Conservation (phyloP, 176 grass and related monocot genomes). For the Lolium rigidum region DNA sequence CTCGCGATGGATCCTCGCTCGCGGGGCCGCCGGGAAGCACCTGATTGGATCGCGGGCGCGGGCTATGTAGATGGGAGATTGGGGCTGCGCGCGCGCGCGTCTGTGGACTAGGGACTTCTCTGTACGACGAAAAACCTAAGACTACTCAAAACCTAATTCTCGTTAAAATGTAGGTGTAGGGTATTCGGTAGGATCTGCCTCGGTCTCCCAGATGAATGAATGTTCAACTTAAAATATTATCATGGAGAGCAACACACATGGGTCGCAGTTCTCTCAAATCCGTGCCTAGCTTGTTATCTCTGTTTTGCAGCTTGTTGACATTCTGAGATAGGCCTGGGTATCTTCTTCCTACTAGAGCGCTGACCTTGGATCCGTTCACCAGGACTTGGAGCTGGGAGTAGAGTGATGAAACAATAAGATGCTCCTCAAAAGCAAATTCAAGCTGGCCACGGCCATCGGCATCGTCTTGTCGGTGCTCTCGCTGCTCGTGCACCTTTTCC, state of each 20-base stretch:
- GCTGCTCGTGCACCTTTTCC: conserved; percentile 84
- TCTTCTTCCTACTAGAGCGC: not conserved
- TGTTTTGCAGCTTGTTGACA: not conserved
- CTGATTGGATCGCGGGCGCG: not conserved
- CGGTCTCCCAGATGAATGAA: not conserved
- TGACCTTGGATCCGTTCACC: conserved; percentile 2
- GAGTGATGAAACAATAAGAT: conserved; percentile 81
- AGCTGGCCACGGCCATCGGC: conserved; percentile 82
- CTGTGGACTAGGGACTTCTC: not conserved
- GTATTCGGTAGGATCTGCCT: not conserved
- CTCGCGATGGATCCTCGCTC: not conserved
- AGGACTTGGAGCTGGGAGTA: conserved; percentile 49
- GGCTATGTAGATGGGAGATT: not conserved
- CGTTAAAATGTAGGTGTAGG: not conserved
- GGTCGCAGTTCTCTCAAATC: not conserved
- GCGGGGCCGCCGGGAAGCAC: not conserved
- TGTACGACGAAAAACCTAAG: not conserved
- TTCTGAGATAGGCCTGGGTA: not conserved
- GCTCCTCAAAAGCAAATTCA: conserved; percentile 93
- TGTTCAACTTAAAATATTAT: not conserved
- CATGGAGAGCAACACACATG: not conserved
- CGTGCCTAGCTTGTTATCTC: not conserved
- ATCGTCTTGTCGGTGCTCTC: conserved; percentile 80
- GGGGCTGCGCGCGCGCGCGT: not conserved
- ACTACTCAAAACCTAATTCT: not conserved